These are phyloP conservation scores for Erythrophleum fordii DNA, from an alignment of 306 rosid species.

Conservation along the genomic window DNA sequence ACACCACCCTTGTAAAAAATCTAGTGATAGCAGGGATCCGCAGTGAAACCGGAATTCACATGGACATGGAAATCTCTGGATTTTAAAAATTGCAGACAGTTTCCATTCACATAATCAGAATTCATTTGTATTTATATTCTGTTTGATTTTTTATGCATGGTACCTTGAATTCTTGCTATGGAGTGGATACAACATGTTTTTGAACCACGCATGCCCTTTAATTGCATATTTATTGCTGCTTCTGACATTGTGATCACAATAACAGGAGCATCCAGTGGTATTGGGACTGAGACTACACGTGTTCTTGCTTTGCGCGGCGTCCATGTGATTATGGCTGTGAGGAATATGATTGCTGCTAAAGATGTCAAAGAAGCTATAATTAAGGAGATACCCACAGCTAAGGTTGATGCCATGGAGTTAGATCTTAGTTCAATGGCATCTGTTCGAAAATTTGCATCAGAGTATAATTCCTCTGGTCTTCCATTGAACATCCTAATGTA, in stretches of 20 bases:
- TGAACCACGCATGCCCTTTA: not conserved
- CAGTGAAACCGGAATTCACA: not conserved
- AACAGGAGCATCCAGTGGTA: constrained; percentile 87
- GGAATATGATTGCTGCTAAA: constrained; percentile 63
- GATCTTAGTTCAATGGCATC: constrained; percentile 78
- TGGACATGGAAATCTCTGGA: not conserved
- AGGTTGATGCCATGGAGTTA: constrained; percentile 75
- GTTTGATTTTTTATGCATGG: not conserved
- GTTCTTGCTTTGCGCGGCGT: constrained; percentile 91
- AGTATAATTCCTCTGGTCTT: constrained; percentile 55
- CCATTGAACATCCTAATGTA: constrained; percentile 86
- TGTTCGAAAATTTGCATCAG: constrained; percentile 69
- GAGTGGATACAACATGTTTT: not conserved
- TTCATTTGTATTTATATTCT: not conserved
- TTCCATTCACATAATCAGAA: constrained; percentile 3
- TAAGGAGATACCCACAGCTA: constrained; percentile 73
- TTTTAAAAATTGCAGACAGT: constrained; percentile 12
- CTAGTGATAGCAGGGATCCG: not conserved
- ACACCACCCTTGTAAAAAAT: not conserved
- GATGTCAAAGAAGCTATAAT: constrained; percentile 58
- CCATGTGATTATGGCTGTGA: constrained; percentile 79
- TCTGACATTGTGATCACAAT: constrained; percentile 26
- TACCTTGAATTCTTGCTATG: constrained; percentile 24
- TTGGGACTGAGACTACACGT: constrained; percentile 76
- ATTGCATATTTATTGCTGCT: constrained; percentile 25